Conservation (phyloP, 805 yeast species). For the Yarrowia bubula region DNA sequence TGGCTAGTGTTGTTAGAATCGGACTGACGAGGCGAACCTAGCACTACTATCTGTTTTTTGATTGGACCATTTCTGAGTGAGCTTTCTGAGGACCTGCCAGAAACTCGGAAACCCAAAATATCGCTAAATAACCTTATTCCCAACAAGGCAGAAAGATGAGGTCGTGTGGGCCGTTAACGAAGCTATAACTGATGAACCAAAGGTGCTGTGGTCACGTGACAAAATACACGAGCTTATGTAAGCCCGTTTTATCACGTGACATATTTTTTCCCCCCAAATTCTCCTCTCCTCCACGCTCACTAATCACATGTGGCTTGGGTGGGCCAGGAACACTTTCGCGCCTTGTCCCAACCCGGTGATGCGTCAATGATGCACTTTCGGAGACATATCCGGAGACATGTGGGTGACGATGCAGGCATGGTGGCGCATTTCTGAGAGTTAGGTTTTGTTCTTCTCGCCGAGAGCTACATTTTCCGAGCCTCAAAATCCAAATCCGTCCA, state of each 20-base stretch:
- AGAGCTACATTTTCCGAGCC: not conserved
- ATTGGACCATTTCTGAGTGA: not conserved
- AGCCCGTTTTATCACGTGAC: not conserved
- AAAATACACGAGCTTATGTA: too few relatives aligned
- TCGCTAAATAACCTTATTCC: not conserved
- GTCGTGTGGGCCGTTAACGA: not conserved
- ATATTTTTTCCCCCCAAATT: not conserved
- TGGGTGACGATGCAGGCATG: too few relatives aligned
- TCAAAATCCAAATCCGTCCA: not conserved
- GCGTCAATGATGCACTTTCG: not conserved
- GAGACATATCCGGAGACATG: not conserved
- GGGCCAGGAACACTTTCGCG: not conserved
- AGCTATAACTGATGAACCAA: too few relatives aligned
- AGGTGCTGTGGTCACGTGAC: not conserved
- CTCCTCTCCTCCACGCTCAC: not conserved
- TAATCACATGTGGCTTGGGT: constrained; percentile 13
- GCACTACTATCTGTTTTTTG: too few relatives aligned
- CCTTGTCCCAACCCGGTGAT: not conserved
- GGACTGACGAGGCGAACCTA: not conserved
- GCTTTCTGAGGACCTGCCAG: not conserved
- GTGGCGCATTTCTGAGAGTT: not conserved
- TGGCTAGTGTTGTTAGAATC: not conserved
- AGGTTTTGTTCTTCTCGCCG: not conserved
- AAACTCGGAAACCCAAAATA: not conserved
- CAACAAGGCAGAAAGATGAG: constrained; percentile 1